phyloP scores from a whole-genome alignment of 73 alveolate genomes.

The Breviolum minutum region DNA sequence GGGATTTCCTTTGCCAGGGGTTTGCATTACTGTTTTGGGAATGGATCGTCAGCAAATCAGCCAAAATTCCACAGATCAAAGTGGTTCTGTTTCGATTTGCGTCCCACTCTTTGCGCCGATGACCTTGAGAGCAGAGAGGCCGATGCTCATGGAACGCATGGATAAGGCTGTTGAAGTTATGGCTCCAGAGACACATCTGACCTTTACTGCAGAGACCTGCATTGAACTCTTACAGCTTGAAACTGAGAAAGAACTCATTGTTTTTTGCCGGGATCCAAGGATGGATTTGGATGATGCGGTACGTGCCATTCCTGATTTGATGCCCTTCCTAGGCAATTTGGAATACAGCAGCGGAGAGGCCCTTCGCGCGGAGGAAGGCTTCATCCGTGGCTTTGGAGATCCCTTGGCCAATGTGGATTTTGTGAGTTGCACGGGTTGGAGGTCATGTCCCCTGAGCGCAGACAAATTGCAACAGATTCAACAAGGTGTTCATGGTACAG shows the following conservation, averaged over 20 bases:
- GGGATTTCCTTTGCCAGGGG: conserved; percentile 31
- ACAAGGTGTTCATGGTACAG: conserved; percentile 10
- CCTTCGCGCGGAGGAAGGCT: conserved; percentile 21
- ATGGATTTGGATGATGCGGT: conserved; percentile 20
- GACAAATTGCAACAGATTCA: background rate
- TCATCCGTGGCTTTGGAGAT: conserved; percentile 13
- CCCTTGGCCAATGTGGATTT: conserved; percentile 16
- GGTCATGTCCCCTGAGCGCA: background rate
- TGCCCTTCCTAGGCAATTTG: conserved; percentile 34
- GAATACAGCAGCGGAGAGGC: conserved; percentile 53
- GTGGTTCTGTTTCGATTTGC: background rate
- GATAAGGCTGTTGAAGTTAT: background rate
- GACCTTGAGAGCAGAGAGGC: conserved; percentile 14
- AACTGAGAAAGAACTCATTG: conserved; percentile 25
- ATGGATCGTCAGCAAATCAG: background rate
- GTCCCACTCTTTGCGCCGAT: conserved; percentile 21
- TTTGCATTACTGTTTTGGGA: background rate
- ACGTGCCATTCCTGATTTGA: background rate
- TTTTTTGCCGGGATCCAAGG: conserved; percentile 48
- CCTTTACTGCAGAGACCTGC: conserved; percentile 22
- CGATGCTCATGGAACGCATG: conserved; percentile 4
- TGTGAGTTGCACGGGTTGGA: conserved; percentile 18
- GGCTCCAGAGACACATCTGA: background rate
- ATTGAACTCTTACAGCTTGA: conserved; percentile 22
- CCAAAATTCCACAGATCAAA: background rate